Evolutionary conservation across 2,329 filamentous ascomycete genomes (phyloP).

Genomic region (Colletotrichum lentis): DNA sequence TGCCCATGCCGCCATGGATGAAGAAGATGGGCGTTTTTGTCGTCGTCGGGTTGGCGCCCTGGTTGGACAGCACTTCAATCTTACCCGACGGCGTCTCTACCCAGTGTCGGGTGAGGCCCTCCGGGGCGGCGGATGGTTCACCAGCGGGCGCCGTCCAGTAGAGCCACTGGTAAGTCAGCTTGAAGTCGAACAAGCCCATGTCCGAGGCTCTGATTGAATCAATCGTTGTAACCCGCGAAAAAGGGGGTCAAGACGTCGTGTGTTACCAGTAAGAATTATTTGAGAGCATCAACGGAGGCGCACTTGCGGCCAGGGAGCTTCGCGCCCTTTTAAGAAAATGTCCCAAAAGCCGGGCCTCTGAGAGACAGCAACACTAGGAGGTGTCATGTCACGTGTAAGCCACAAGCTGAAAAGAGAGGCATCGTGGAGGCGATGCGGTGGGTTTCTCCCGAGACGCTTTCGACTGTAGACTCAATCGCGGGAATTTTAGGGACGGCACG

Average conservation of each 20-base stretch:
- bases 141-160: constrained; percentile 44
- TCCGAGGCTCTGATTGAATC: background rate
- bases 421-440: background rate
- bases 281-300: background rate
- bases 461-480: constrained; percentile 23
- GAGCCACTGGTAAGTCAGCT: constrained; percentile 47
- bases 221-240: background rate
- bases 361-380: constrained; percentile 11
- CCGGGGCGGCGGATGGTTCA: constrained; percentile 46
- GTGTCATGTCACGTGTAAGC: constrained; percentile 7
- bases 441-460: constrained; percentile 27
- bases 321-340: background rate
- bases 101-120: constrained; percentile 54
- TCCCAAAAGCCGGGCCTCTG: too few species aligned
- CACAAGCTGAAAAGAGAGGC: constrained; percentile 19
- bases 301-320: constrained; percentile 5
- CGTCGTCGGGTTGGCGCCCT: constrained; percentile 40
- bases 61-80: constrained; percentile 60
- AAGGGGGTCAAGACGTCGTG: background rate
- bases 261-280: too few species aligned
- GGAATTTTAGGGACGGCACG: constrained; percentile 22
- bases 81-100: constrained; percentile 54
- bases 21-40: constrained; percentile 56
- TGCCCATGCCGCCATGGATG: constrained; percentile 63
- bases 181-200: constrained; percentile 41